phyloP scores from a whole-genome alignment of 2,329 filamentous ascomycete genomes.

The Orbilia quercus region DNA sequence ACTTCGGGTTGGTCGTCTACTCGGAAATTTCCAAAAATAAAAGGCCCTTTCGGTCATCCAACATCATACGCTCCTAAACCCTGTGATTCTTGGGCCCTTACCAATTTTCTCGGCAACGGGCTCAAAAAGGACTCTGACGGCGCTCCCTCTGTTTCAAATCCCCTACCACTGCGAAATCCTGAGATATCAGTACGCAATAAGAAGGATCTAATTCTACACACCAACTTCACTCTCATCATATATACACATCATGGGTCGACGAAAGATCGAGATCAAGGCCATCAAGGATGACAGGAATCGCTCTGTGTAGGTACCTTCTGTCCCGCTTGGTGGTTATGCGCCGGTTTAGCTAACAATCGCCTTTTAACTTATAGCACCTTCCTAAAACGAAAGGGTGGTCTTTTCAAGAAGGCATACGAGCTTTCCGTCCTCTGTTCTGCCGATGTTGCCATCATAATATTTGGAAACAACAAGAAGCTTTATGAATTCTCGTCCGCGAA shows the following conservation, averaged over 20 bases:
- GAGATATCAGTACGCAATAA: neutral
- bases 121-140: conserved; percentile 2
- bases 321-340: neutral
- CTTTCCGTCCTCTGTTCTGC: conserved; percentile 97
- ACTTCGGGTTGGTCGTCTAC: conserved; percentile 3
- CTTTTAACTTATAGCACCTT: conserved; percentile 77
- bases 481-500: conserved; percentile 97
- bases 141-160: conserved; percentile 1
- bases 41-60: neutral
- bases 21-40: conserved; percentile 12
- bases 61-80: neutral
- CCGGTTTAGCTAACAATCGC: conserved; percentile 21
- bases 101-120: neutral
- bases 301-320: conserved; percentile 81
- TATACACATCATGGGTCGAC: conserved; percentile 79
- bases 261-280: conserved; percentile 99
- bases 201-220: neutral
- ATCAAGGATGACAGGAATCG: conserved; percentile 99
- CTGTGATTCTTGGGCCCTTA: neutral
- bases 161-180: neutral
- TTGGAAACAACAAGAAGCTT: conserved; percentile 98
- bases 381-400: conserved; percentile 94
- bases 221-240: neutral
- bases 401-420: conserved; percentile 99
- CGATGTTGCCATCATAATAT: conserved; percentile 98